Conservation (phyloP, 2,329 filamentous ascomycete genomes). For the Colletotrichum gloeosporioides region DNA sequence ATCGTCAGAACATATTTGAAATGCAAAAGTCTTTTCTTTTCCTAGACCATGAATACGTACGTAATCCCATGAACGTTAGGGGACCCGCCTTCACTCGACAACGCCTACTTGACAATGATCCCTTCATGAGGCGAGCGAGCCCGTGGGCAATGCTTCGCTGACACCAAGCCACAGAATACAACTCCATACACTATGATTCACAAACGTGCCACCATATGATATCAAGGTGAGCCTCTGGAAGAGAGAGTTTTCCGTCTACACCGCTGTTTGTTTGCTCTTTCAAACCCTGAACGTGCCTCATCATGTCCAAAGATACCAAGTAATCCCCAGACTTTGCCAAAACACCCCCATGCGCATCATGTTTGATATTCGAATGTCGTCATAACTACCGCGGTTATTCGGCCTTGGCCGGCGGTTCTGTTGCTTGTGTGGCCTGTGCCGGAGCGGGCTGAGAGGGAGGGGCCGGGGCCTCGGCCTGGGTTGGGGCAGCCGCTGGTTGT, state of each 20-base stretch:
- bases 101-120: constrained; percentile 12
- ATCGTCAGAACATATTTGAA: background rate
- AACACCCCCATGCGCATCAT: background rate
- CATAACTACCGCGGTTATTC: background rate
- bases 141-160: constrained; percentile 18
- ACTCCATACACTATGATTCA: constrained; percentile 23
- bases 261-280: background rate
- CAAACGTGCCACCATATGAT: constrained; percentile 10
- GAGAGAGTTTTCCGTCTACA: background rate
- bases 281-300: background rate
- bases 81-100: background rate
- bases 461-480: background rate
- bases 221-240: background rate
- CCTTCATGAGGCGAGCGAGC: constrained; percentile 18
- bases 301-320: background rate
- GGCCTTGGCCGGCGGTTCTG: background rate
- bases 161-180: constrained; percentile 22
- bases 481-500: background rate
- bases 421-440: background rate
- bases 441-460: background rate
- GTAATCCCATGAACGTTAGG: constrained; percentile 4
- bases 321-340: background rate
- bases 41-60: background rate
- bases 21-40: background rate
- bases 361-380: background rate